Evolutionary conservation across 768 basidiomycete species (phyloP), one percentile per base, ranked within the genome.

Genomic region (Tricholoma hemisulphureum): DNA sequence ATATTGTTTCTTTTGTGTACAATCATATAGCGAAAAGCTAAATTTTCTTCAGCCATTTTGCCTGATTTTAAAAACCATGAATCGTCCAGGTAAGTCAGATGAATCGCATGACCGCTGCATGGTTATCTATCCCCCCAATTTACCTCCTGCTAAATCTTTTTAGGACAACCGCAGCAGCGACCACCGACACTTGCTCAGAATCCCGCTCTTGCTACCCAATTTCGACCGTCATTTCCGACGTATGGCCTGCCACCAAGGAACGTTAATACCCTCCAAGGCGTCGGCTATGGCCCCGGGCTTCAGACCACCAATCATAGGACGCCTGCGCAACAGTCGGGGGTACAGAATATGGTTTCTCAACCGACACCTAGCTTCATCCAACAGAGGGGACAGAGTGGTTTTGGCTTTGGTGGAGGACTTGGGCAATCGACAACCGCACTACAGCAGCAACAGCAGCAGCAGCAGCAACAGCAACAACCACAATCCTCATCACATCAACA

Each of bases 151-250:
- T 65, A 61, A 70, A 50, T 56, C 46, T 55, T 52, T 66, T 59
- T 70, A 91, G 88, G 88, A 67, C 89, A 90, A 82, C 88, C 89
- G 53, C 88, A 87, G 66, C 89, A 91, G 72, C 80, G 89, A 71
- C 88, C 89, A 51, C 88, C 90, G 62, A 88, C 81, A 71, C 82
- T 91, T 58, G 80, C 82, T 9, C 83, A 87, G 28, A 86, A 84
- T 58, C 81, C 88, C 59, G 75, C 75, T 35, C 79, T 89, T 58
- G 77, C 82, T 10, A 82, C 75, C 37, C 88, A 87, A 65, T 91
- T 84, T 71, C 84, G 89, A 67, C 78, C 79, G 51, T 75, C 80
- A 57, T 79, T 80, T 53, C 74, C 83, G 6, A 68, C 67, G 21
- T 89, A 85, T 68, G 82, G 78, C 20, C 75, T 88, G 68, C 84